Conservation (phyloP, 208 protist genomes). For the Trichomonas gallinae region DNA sequence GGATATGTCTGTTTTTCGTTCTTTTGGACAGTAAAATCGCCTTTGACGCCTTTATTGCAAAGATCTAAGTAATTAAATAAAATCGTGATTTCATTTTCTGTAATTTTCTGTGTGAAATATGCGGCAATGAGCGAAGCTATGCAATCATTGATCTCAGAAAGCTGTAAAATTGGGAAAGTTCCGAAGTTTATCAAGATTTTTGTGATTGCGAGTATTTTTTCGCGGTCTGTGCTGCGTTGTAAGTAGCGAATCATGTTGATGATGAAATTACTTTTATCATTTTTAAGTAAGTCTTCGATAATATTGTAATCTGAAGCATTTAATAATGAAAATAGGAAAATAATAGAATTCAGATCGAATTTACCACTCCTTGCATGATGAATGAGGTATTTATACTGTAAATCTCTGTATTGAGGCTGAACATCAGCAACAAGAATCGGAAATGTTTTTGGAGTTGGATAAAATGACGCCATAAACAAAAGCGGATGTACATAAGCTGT, state of each 20-base stretch:
- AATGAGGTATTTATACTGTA: not conserved
- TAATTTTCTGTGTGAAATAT: not conserved
- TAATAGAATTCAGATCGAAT: not conserved
- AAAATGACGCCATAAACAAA: not conserved
- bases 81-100: not conserved
- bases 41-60: not conserved
- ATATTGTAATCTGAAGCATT: not conserved
- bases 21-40: not conserved
- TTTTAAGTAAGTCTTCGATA: not conserved
- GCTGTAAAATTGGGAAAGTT: not conserved
- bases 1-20: not conserved
- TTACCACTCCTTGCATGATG: not conserved
- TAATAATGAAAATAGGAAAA: not conserved
- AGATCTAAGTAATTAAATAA: not conserved
- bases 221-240: not conserved
- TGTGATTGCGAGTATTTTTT: not conserved
- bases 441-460: not conserved
- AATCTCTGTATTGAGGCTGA: not conserved
- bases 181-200: not conserved
- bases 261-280: not conserved
- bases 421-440: not conserved
- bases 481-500: not conserved
- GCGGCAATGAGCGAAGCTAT: not conserved
- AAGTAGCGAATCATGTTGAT: not conserved
- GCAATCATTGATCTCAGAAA: not conserved